Evolutionary conservation across 1,139 yeast species (phyloP).

Genomic region (Starmera stellimalicola): DNA sequence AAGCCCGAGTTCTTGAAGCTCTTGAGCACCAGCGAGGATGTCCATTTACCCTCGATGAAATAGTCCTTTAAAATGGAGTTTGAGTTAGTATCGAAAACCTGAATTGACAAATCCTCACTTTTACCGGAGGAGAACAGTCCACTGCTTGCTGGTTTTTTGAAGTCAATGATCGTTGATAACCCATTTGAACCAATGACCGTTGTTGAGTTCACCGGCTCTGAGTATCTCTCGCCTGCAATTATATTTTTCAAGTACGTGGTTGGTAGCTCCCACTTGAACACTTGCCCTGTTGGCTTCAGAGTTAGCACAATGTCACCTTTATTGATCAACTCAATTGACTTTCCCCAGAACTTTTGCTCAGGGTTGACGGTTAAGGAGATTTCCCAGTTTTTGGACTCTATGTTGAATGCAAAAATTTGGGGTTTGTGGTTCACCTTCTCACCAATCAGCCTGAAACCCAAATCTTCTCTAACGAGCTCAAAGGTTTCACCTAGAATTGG

Average conservation of each 20-base stretch:
- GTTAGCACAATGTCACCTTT: slow-evolving; percentile 57
- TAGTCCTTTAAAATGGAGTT: slow-evolving; percentile 13
- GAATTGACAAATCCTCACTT: slow-evolving; percentile 65
- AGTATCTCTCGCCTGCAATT: slow-evolving; percentile 89
- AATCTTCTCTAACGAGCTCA: slow-evolving; percentile 74
- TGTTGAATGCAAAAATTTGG: slow-evolving; percentile 69
- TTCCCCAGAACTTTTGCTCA: slow-evolving; percentile 91
- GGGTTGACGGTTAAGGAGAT: slow-evolving; percentile 70
- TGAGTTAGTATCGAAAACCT: slow-evolving; percentile 33
- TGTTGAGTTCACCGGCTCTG: slow-evolving; percentile 76
- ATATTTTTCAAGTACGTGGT: slow-evolving; percentile 74
- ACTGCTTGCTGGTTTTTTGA: slow-evolving; percentile 46
- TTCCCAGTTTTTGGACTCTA: slow-evolving; percentile 71
- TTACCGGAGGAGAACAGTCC: slow-evolving; percentile 74
- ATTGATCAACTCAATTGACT: slow-evolving; percentile 74
- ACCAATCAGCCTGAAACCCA: slow-evolving; percentile 56
- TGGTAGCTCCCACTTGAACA: slow-evolving; percentile 75
- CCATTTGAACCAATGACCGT: slow-evolving; percentile 64
- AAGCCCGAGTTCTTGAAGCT: slow-evolving; percentile 21
- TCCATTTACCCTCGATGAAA: slow-evolving; percentile 65
- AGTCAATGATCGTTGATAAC: slow-evolving; percentile 57
- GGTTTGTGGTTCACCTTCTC: slow-evolving; percentile 85
- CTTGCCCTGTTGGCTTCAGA: slow-evolving; percentile 55
- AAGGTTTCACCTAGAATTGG: slow-evolving; percentile 84
- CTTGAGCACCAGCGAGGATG: slow-evolving; percentile 42